Percentiles rank a stretch among this genome's conserved stretches.
Evolutionary conservation across 2,329 filamentous ascomycete genomes (phyloP).

Genomic region (Chalara sp.): DNA sequence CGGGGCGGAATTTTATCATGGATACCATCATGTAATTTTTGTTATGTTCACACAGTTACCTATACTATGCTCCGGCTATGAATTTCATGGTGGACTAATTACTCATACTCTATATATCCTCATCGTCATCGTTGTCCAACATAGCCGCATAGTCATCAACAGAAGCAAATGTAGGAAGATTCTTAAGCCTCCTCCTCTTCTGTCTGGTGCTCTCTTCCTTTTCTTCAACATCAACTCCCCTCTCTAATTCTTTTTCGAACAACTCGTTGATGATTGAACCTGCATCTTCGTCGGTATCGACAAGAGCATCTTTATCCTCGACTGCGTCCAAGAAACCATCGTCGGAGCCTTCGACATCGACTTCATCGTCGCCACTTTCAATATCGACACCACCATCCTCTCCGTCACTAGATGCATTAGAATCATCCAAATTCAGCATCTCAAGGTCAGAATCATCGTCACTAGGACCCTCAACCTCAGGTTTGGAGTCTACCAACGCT

Average conservation of each 20-base stretch:
- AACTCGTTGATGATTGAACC: conserved; percentile 41
- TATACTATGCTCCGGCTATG: no score
- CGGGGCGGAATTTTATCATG: no score
- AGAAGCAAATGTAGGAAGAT: conserved; percentile 86
- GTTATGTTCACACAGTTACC: no score
- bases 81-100: neutral
- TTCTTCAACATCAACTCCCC: conserved; percentile 33
- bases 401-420: conserved; percentile 35
- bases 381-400: conserved; percentile 39
- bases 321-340: conserved; percentile 10
- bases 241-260: conserved; percentile 28
- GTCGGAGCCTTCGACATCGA: conserved; percentile 30
- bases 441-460: conserved; percentile 46
- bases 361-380: conserved; percentile 35
- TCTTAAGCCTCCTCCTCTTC: conserved; percentile 80
- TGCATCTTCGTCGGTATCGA: conserved; percentile 45
- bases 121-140: conserved; percentile 64
- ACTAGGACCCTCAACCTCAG: conserved; percentile 62
- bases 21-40: no score
- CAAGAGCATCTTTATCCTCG: conserved; percentile 21
- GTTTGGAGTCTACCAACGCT: conserved; percentile 73
- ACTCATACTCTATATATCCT: conserved; percentile 15
- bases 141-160: conserved; percentile 89
- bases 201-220: conserved; percentile 37
- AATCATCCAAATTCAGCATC: conserved; percentile 47